phyloP scores from a whole-genome alignment of 2,329 filamentous ascomycete species.

The Stagonosporopsis vannaccii region DNA sequence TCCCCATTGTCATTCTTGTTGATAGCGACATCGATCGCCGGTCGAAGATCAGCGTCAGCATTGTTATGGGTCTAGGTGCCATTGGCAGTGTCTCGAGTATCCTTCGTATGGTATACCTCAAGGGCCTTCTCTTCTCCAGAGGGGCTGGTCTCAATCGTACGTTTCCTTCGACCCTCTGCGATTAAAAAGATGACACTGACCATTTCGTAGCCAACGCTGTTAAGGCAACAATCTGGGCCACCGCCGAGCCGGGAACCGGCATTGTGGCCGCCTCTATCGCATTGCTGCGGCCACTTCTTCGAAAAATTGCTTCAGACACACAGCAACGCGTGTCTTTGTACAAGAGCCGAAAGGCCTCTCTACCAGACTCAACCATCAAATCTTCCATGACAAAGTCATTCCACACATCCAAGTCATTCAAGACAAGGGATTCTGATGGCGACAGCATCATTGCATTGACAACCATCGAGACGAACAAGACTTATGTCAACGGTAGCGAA shows the following conservation, averaged over 20 bases:
- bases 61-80: slow-evolving; percentile 55
- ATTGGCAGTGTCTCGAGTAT: slow-evolving; percentile 43
- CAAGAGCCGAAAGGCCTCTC: slow-evolving; percentile 20
- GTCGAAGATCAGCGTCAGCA: slow-evolving; percentile 56
- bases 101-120: slow-evolving; percentile 43
- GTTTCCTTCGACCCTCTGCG: background rate
- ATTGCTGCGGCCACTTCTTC: slow-evolving; percentile 56
- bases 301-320: slow-evolving; percentile 32
- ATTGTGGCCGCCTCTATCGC: slow-evolving; percentile 59
- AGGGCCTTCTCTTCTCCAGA: slow-evolving; percentile 28
- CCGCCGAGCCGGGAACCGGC: slow-evolving; percentile 59
- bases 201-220: slow-evolving; percentile 39
- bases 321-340: slow-evolving; percentile 26
- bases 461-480: slow-evolving; percentile 10
- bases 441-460: slow-evolving; percentile 33
- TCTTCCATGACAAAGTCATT: slow-evolving; percentile 5
- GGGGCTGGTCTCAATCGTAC: slow-evolving; percentile 17
- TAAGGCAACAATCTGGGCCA: slow-evolving; percentile 55
- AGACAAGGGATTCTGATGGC: slow-evolving; percentile 8
- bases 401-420: slow-evolving; percentile 1
- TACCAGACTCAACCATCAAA: slow-evolving; percentile 5
- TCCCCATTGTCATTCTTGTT: slow-evolving; percentile 43
- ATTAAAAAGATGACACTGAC: slow-evolving; percentile 1
- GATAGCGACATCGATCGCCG: slow-evolving; percentile 54
- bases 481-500: slow-evolving; percentile 1